A percentile compares a stretch with the other conserved stretches of the same genome.
phyloP scores from a whole-genome alignment of 2,329 filamentous ascomycete genomes.

The Arthrobotrys sphaeroides region DNA sequence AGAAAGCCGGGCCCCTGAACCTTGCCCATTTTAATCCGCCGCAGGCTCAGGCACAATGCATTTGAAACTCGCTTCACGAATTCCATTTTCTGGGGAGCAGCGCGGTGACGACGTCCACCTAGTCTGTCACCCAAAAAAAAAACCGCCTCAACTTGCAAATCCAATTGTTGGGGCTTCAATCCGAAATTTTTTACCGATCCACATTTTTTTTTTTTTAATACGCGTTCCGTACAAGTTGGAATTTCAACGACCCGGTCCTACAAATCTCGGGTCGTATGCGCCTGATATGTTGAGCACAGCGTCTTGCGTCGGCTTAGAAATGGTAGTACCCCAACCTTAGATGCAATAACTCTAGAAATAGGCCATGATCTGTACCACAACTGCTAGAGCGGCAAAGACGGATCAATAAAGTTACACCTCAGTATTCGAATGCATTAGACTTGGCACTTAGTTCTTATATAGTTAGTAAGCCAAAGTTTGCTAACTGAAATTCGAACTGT shows the following conservation, averaged over 20 bases:
- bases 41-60: slow-evolving; percentile 39
- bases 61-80: slow-evolving; percentile 46
- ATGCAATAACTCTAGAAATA: too few species aligned
- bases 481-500: too few species aligned
- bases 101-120: slow-evolving; percentile 6
- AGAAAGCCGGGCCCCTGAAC: slow-evolving; percentile 34
- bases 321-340: neutral
- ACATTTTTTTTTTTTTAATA: neutral
- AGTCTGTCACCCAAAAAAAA: neutral
- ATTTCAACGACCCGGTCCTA: neutral
- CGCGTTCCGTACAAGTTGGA: neutral
- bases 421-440: too few species aligned
- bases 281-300: neutral
- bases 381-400: too few species aligned
- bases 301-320: neutral
- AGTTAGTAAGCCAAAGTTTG: too few species aligned
- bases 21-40: slow-evolving; percentile 17
- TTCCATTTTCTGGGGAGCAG: slow-evolving; percentile 35
- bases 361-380: too few species aligned
- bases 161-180: neutral
- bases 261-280: neutral
- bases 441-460: too few species aligned
- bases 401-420: too few species aligned
- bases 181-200: neutral
- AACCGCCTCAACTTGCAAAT: slow-evolving; percentile 16